phyloP scores from a whole-genome alignment of 306 rosid genomes.

The Myrica gale region DNA sequence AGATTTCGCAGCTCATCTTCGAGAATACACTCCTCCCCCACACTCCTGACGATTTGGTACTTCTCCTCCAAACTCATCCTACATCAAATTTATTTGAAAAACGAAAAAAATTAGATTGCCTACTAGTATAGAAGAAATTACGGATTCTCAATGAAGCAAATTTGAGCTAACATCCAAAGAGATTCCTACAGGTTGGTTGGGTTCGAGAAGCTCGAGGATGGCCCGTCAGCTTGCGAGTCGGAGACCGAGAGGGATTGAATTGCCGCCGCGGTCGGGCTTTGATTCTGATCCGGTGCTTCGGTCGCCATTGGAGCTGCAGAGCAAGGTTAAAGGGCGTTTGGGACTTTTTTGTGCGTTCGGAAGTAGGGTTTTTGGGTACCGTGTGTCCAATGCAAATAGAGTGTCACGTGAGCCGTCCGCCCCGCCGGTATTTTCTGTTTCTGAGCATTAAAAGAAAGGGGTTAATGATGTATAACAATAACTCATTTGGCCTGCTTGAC shows the following conservation, averaged over 20 bases:
- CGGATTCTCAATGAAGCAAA: neutral
- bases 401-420: no score
- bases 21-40: constrained; percentile 89
- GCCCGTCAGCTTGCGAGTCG: constrained; percentile 5
- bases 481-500: no score
- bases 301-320: constrained; percentile 32
- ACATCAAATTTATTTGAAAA: neutral
- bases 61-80: constrained; percentile 55
- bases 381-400: no score
- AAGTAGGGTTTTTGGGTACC: neutral
- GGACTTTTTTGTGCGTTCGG: neutral
- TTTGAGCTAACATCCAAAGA: neutral
- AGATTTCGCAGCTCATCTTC: constrained; percentile 74
- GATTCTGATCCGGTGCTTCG: constrained; percentile 25
- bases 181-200: constrained; percentile 34
- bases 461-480: no score
- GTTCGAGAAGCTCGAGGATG: constrained; percentile 31
- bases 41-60: constrained; percentile 56
- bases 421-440: no score
- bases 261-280: constrained; percentile 25
- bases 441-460: no score
- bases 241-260: constrained; percentile 45
- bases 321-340: neutral
- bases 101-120: neutral
- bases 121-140: neutral